Evolutionary conservation across 805 yeast genomes (phyloP), one percentile per base, ranked within the genome.

Genomic region (Lachancea mirantina): DNA sequence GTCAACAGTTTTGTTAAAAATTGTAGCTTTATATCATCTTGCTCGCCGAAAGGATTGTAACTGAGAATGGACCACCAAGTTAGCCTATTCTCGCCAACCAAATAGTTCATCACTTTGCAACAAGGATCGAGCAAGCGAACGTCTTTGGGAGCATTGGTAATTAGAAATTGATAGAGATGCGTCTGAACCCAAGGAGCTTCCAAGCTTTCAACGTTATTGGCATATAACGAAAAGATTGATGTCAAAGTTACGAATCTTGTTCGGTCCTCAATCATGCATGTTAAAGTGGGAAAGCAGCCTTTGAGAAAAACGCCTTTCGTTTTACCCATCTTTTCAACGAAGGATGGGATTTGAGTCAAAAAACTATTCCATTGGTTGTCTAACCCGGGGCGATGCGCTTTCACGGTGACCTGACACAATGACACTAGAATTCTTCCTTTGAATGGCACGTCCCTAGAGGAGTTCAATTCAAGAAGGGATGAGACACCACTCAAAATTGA

Each of bases 21-120:
- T 13, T 34, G 39, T 2, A 49, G 14, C 18, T 36, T 35, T 7
- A 41, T 34, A 8, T 30, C 14, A 6, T 30, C 15, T n/a, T 43
- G 22, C 2, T 40, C 35, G 7, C 41, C 38, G 16, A 55, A 31
- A 7, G 38, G 42, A 28, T 47, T 51, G 31, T 48, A 56, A 14
- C 41, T 40, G 17, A 47, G 39, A 19, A 56, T 47, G 2, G 56
- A 37, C 61, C 60, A 55, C 61, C 61, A 56, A 2, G 53, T 42
- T 17, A 47, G 33, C 5, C 36, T 40, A 24, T 45, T 40, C 15
- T 33, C 34, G n/a, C 39, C 35, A 4, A 47, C 39, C 4, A 56
- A 31, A 19, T 34, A 46, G 28, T 43, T 42, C 3, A 52, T 57
- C 9, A 52, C 31, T 3, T 20, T 13, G 25, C 57, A 53, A 24